phyloP scores from a whole-genome alignment of 495 filamentous ascomycete species.

The Pseudoneurospora amorphoporcata region DNA sequence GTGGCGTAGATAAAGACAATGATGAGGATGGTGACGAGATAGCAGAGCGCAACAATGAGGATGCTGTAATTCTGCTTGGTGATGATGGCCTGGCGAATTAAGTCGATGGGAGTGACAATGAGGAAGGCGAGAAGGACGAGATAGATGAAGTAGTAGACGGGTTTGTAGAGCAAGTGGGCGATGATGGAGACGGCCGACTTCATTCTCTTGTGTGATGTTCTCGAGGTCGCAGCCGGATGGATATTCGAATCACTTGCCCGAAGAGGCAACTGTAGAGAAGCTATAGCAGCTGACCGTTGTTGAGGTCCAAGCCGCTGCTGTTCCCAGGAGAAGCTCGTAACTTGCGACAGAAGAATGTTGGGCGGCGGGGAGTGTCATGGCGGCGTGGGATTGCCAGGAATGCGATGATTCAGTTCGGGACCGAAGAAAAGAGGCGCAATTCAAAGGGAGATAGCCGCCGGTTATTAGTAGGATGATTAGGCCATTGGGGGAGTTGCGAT shows the following conservation, averaged over 20 bases:
- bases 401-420: background rate
- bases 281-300: background rate
- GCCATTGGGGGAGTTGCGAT: background rate
- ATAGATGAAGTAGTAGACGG: constrained; percentile 67
- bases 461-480: background rate
- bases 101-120: constrained; percentile 71
- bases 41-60: constrained; percentile 71
- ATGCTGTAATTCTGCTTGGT: constrained; percentile 62
- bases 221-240: background rate
- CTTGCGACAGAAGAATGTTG: constrained; percentile 1
- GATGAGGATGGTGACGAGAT: constrained; percentile 62
- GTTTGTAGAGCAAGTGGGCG: constrained; percentile 73
- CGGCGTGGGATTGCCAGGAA: background rate
- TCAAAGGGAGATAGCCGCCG: background rate
- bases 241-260: background rate
- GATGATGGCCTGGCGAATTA: constrained; percentile 65
- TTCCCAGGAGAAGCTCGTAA: background rate
- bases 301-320: background rate
- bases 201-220: background rate
- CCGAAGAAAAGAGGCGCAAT: background rate
- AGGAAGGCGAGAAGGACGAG: constrained; percentile 61
- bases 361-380: constrained; percentile 3
- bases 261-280: background rate
- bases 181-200: constrained; percentile 31
- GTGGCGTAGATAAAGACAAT: constrained; percentile 69